A percentile compares a stretch with the other conserved stretches of the same genome.
Evolutionary conservation across 2,329 filamentous ascomycete species (phyloP).

Genomic region (Scedosporium apiospermum): DNA sequence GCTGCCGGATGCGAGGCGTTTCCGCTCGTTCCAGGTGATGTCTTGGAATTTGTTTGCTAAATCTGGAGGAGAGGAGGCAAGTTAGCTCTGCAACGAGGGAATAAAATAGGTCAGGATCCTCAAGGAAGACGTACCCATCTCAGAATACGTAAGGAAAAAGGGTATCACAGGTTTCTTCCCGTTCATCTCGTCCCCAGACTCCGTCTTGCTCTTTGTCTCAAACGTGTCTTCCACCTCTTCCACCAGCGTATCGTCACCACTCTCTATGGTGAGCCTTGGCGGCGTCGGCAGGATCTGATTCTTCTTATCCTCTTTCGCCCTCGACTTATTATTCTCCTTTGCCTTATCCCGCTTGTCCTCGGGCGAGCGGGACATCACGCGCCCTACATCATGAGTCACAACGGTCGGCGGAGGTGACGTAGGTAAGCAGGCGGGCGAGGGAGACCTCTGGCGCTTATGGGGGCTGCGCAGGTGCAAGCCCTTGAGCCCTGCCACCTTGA

Average conservation of each 20-base stretch:
- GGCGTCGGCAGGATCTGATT: neutral
- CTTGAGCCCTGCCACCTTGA: constrained; percentile 27
- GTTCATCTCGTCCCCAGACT: neutral
- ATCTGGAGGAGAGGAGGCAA: constrained; percentile 20
- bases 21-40: constrained; percentile 42
- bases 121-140: constrained; percentile 20
- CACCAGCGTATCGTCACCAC: neutral
- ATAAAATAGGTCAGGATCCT: neutral
- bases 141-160: constrained; percentile 26
- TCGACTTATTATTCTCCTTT: neutral
- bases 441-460: constrained; percentile 38
- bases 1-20: constrained; percentile 26
- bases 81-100: neutral
- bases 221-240: neutral
- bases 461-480: constrained; percentile 34
- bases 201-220: neutral
- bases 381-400: neutral
- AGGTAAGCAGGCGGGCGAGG: constrained; percentile 19
- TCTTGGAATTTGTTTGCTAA: constrained; percentile 43
- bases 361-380: neutral
- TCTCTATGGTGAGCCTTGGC: neutral
- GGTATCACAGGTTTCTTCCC: constrained; percentile 21
- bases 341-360: neutral
- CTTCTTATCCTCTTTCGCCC: neutral
- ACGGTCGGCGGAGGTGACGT: neutral